Conservation (phyloP, 1,284 basidiomycete species). For the Ustilago loliicola region DNA sequence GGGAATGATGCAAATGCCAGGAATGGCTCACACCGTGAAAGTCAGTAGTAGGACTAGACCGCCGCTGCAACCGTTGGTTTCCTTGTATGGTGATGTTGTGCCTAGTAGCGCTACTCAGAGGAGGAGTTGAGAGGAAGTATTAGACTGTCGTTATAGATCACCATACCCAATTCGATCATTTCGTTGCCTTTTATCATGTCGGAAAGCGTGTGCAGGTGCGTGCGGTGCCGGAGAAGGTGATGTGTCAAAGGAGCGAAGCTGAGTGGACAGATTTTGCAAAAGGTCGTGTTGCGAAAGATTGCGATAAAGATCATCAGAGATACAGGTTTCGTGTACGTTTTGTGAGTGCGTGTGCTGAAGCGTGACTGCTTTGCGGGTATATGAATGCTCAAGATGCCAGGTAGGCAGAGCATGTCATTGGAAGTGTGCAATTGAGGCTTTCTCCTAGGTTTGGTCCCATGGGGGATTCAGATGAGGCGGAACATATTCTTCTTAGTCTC, state of each 20-base stretch:
- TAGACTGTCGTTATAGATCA: too few relatives aligned
- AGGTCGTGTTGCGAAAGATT: too few relatives aligned
- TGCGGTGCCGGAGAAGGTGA: too few relatives aligned
- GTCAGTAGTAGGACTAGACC: slow-evolving; percentile 24
- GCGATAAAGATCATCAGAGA: too few relatives aligned
- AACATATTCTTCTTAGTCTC: slow-evolving; percentile 62
- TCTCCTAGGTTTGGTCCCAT: neutral
- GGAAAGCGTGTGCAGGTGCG: neutral
- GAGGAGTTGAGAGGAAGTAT: slow-evolving; percentile 1
- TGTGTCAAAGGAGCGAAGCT: neutral
- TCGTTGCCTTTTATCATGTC: neutral
- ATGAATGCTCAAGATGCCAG: too few relatives aligned
- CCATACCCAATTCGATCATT: neutral
- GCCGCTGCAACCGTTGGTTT: slow-evolving; percentile 23
- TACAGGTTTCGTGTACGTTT: too few relatives aligned
- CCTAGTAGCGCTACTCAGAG: slow-evolving; percentile 33
- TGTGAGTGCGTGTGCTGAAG: slow-evolving; percentile 2
- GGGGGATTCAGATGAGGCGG: slow-evolving; percentile 38
- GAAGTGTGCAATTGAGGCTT: neutral
- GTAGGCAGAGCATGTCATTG: too few relatives aligned
- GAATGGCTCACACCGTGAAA: slow-evolving; percentile 23
- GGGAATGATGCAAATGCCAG: slow-evolving; percentile 12
- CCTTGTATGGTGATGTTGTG: slow-evolving; percentile 37
- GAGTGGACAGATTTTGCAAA: too few relatives aligned
- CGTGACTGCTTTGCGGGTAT: slow-evolving; percentile 1